Evolutionary conservation across 2,329 filamentous ascomycete species (phyloP).

Genomic region (Cladosporium cucumerinum): DNA sequence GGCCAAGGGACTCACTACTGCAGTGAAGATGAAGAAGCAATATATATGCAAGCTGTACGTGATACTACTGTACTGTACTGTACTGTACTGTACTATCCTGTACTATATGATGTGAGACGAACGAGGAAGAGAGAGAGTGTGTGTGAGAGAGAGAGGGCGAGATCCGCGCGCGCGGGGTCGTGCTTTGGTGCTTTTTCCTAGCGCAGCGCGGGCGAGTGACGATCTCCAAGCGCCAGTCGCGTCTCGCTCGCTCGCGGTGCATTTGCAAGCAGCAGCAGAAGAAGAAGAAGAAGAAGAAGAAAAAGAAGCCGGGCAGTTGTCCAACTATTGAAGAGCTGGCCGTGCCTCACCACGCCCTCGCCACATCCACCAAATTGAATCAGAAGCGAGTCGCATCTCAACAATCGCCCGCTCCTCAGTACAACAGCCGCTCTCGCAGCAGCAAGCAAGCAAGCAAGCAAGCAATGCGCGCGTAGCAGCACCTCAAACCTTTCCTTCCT

Average conservation of each 20-base stretch:
- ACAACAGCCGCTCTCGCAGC: background rate
- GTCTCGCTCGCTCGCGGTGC: background rate
- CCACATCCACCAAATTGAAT: background rate
- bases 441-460: background rate
- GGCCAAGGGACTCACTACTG: background rate
- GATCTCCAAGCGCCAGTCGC: background rate
- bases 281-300: too few species aligned
- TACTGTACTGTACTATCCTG: too few species aligned
- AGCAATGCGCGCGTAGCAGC: slow-evolving; percentile 21
- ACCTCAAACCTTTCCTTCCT: slow-evolving; percentile 27
- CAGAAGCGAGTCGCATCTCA: background rate
- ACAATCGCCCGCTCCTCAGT: background rate
- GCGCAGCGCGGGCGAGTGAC: background rate
- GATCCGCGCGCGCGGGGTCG: background rate
- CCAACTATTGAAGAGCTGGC: background rate
- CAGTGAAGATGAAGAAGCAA: background rate
- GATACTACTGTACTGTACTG: too few species aligned
- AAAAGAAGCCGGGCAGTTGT: background rate
- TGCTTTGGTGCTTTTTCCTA: background rate
- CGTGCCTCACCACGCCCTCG: background rate
- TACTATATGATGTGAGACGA: background rate
- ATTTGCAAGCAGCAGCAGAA: background rate
- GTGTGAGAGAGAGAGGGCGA: too few species aligned
- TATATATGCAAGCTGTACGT: too few species aligned
- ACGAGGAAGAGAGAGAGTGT: too few species aligned